Percentiles rank a stretch among this genome's conserved stretches.
Evolutionary conservation across 1,139 yeast species (phyloP).

Genomic region (Suhomyces bribrorum): DNA sequence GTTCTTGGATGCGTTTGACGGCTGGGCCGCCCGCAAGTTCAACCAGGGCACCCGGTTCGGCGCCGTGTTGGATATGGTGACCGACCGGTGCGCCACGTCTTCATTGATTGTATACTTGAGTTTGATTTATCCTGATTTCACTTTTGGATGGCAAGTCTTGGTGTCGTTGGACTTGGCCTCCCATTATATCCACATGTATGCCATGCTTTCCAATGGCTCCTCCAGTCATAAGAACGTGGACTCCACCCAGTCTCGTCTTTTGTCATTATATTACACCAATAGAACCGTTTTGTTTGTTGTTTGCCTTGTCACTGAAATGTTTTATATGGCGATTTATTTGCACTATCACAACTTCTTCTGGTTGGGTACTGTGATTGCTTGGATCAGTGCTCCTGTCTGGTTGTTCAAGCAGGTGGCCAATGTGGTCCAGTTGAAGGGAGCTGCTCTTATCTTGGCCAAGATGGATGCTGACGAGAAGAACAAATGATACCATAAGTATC

Average conservation of each 20-base stretch:
- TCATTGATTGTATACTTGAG: constrained; percentile 84
- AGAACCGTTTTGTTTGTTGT: constrained; percentile 80
- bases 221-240: constrained; percentile 83
- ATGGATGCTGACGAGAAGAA: constrained; percentile 68
- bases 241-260: constrained; percentile 65
- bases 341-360: constrained; percentile 65
- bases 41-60: constrained; percentile 93
- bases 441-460: constrained; percentile 78
- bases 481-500: constrained; percentile 11
- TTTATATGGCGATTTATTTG: constrained; percentile 86
- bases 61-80: constrained; percentile 97
- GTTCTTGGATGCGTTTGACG: constrained; percentile 93
- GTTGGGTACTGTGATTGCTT: constrained; percentile 66
- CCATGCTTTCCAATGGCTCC: constrained; percentile 79
- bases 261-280: constrained; percentile 85
- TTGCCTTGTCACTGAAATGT: constrained; percentile 90
- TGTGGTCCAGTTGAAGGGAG: constrained; percentile 82
- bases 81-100: constrained; percentile 95
- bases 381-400: constrained; percentile 82
- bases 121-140: constrained; percentile 68
- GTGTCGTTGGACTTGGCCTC: constrained; percentile 89
- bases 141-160: constrained; percentile 77
- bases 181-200: constrained; percentile 99
- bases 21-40: constrained; percentile 87
- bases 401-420: constrained; percentile 88